Evolutionary conservation across 2,329 filamentous ascomycete species (phyloP), one percentile per base, ranked within the genome.

Genomic region (Ceratocystis eucalypticola): DNA sequence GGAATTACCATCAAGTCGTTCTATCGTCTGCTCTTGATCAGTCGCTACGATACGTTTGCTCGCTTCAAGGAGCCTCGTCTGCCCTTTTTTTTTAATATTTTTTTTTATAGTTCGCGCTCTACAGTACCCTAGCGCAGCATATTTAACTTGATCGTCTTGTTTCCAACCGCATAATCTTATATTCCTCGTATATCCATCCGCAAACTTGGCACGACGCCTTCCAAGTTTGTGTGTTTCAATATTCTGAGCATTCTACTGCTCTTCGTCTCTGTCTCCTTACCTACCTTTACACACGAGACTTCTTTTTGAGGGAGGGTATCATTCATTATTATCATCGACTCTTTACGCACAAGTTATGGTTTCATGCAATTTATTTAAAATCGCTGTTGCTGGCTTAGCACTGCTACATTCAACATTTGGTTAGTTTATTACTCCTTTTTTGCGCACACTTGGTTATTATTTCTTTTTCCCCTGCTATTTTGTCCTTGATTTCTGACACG

Each of bases 331-430:
- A 10, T 41, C 44, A 55, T 15, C 17, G 6, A 48, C 15, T 30
- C 25, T 46, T 66, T 55, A 63, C 44, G n/a, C 22, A 66, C 55
- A 41, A 41, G 65, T 30, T 50, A 68, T 64, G 61, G 45, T 65
- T 62, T 59, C 45, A 17, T 53, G 22, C 25, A 61, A 62, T 28
- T 30, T 65, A 12, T 30, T 67, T 2, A 67, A 33, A 53, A 30
- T 44, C 28, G 30, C 64, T 30, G 30, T 68, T 37, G 48, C 63
- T 48, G 57, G 48, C 50, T 62, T 59, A 28, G 67, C 65, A 30
- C 57, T 66, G 46, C 17, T 66, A 53, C 67, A 64, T 28, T 67
- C 61, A 64, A 61, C 62, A 65, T 44, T 28, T 62, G 57, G 67
- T 68, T 33, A 62, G 65, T 63, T 22, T 45, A 59, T 30, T 57